Percentiles rank a stretch among this genome's conserved stretches.
Conservation (phyloP, 768 basidiomycete genomes). For the Suillus americanus region DNA sequence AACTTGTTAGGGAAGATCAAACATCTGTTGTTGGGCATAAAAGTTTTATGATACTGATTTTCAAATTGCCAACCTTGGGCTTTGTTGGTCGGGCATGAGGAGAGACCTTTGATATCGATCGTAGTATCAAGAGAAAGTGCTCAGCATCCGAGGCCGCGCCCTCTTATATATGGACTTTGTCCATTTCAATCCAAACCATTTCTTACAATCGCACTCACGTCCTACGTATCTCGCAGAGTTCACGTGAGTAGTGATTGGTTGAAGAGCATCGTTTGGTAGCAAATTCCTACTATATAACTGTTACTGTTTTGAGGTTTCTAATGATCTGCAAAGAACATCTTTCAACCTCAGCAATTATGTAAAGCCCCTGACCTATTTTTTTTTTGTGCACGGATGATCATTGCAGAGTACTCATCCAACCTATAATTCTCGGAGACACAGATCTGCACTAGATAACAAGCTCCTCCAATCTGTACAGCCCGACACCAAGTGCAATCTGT, state of each 20-base stretch:
- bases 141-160: too few relatives aligned
- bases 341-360: background rate
- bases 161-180: too few relatives aligned
- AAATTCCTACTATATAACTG: too few relatives aligned
- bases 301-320: too few relatives aligned
- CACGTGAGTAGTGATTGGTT: too few relatives aligned
- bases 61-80: background rate
- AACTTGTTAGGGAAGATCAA: background rate
- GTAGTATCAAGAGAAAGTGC: background rate
- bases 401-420: background rate
- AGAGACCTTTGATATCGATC: background rate
- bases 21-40: background rate
- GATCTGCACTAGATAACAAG: constrained; percentile 45
- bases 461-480: constrained; percentile 53
- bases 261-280: too few relatives aligned
- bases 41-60: background rate
- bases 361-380: constrained; percentile 23
- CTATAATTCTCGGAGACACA: background rate
- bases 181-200: too few relatives aligned
- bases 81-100: background rate
- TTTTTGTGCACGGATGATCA: constrained; percentile 12
- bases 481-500: constrained; percentile 1
- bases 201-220: too few relatives aligned
- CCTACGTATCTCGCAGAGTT: too few relatives aligned
- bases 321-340: too few relatives aligned